Percentiles rank a stretch among this genome's conserved stretches.
Conservation (phyloP, 805 yeast genomes). For the Deakozyma indianensis region DNA sequence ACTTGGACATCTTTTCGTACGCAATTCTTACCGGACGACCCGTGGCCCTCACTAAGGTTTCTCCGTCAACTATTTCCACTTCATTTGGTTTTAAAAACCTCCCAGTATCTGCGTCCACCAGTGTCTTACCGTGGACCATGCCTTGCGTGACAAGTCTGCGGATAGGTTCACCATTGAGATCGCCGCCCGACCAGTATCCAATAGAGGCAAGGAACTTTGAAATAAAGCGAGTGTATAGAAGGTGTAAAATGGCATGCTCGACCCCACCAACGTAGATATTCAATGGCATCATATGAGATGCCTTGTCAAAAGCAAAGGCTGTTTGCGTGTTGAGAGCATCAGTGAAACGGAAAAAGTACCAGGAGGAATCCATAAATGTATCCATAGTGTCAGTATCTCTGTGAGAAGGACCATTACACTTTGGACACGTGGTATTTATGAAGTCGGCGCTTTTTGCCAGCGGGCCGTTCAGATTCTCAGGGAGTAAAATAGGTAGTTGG, state of each 20-base stretch:
- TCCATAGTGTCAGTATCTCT: slow-evolving; percentile 98
- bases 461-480: slow-evolving; percentile 49
- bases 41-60: slow-evolving; percentile 34
- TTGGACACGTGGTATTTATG: slow-evolving; percentile 65
- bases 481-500: slow-evolving; percentile 72
- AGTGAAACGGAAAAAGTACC: slow-evolving; percentile 81
- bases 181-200: slow-evolving; percentile 55
- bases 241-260: slow-evolving; percentile 90
- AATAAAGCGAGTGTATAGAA: slow-evolving; percentile 74
- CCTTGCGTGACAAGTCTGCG: slow-evolving; percentile 78
- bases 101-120: slow-evolving; percentile 53
- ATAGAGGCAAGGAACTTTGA: slow-evolving; percentile 59
- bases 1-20: slow-evolving; percentile 92
- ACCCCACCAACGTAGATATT: slow-evolving; percentile 90
- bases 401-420: slow-evolving; percentile 51
- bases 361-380: slow-evolving; percentile 93
- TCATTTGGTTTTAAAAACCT: slow-evolving; percentile 70
- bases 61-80: slow-evolving; percentile 25
- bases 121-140: slow-evolving; percentile 94
- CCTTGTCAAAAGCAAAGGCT: slow-evolving; percentile 41
- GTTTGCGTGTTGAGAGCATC: slow-evolving; percentile 48
- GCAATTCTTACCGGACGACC: slow-evolving; percentile 40
- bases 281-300: slow-evolving; percentile 54
- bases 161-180: slow-evolving; percentile 64
- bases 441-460: slow-evolving; percentile 52